phyloP scores from a whole-genome alignment of 805 yeast genomes.

The Lipomyces yamadae region DNA sequence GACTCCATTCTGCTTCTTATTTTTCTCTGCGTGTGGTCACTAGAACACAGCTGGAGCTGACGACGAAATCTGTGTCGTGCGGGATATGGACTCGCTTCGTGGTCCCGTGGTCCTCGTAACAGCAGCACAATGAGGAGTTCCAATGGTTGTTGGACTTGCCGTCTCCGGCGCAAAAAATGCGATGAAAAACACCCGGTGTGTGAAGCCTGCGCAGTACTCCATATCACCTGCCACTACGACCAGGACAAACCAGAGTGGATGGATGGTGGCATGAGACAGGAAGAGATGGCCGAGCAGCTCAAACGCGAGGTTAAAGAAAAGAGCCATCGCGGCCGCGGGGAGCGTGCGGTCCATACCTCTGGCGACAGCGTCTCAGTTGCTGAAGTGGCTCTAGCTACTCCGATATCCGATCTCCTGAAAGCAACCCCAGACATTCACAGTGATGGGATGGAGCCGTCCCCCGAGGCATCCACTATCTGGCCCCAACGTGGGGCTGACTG shows the following conservation, averaged over 20 bases:
- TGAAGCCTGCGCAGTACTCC: not conserved
- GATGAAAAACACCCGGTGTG: not conserved
- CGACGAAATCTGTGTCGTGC: no score
- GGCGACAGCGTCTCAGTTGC: not conserved
- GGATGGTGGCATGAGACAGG: not conserved
- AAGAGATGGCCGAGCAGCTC: not conserved
- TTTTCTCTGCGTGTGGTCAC: no score
- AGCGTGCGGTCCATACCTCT: not conserved
- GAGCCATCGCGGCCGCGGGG: not conserved
- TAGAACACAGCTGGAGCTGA: no score
- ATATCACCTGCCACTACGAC: no score
- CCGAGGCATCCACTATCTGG: not conserved
- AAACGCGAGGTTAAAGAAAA: not conserved
- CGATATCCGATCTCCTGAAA: no score
- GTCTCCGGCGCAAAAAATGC: no score
- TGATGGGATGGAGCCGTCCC: not conserved
- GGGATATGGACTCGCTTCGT: no score
- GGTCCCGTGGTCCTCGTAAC: no score
- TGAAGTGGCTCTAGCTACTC: not conserved
- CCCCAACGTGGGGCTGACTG: not conserved
- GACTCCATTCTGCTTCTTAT: no score
- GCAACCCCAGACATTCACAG: not conserved
- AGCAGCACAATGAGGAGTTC: no score
- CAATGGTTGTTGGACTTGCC: no score
- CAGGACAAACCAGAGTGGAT: no score